phyloP scores from a whole-genome alignment of 2,329 filamentous ascomycete species.

The Trichoderma afroharzianum region DNA sequence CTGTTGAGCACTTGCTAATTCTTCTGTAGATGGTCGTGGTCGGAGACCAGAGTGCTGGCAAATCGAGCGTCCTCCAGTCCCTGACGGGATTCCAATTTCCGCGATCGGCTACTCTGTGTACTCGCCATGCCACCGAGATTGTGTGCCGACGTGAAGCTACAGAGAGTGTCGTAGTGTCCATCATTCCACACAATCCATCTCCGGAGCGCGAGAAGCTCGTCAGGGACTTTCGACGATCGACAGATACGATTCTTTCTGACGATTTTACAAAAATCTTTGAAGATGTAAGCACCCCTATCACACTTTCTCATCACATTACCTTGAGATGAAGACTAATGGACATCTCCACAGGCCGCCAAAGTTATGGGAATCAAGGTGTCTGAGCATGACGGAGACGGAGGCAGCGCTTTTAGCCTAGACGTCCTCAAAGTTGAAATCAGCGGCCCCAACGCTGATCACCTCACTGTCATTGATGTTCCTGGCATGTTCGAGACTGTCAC shows the following conservation, averaged over 20 bases:
- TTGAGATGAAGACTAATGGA: neutral
- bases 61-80: conserved; percentile 77
- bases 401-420: conserved; percentile 43
- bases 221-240: conserved; percentile 20
- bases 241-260: conserved; percentile 25
- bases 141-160: conserved; percentile 25
- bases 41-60: conserved; percentile 81
- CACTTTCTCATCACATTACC: neutral
- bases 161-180: conserved; percentile 38
- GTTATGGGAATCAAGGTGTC: conserved; percentile 42
- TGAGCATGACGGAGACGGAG: neutral
- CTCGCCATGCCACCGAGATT: conserved; percentile 43
- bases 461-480: conserved; percentile 53
- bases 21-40: conserved; percentile 64
- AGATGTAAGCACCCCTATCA: conserved; percentile 30
- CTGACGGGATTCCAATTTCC: conserved; percentile 49
- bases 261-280: conserved; percentile 38
- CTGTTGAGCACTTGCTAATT: neutral
- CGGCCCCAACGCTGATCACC: conserved; percentile 41
- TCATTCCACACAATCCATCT: conserved; percentile 32
- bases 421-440: conserved; percentile 39
- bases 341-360: conserved; percentile 34
- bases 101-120: conserved; percentile 42
- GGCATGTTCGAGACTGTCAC: conserved; percentile 44
- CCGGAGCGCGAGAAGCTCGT: conserved; percentile 16